Base-by-base conservation (phyloP, 306 rosid species). In the Acacia melanoxylon region DNA sequence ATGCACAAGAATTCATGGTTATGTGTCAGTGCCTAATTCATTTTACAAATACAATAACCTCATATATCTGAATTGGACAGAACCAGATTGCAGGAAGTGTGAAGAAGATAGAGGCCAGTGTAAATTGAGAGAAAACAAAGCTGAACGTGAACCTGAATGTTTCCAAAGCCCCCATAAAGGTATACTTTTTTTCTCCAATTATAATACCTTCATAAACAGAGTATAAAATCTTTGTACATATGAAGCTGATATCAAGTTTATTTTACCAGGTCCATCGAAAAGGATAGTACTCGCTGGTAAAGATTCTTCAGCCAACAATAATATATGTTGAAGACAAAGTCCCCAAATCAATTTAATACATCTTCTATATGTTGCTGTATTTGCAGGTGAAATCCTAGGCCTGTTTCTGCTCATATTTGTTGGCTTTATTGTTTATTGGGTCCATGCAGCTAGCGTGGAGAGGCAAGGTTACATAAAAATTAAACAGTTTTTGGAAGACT, bases 401-500 rank as follows among this genome's bases (percentile, higher is more conserved):
- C 72, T 81, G 15, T 51, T 74, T 78, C 24, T 52, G 49, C 27
- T 74, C 24, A 13, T 74, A 19, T 19, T 78, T 19, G 54, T 48
- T n/a, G 82, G 75, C 16, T 44, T 33, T 22, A 17, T 46, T 3
- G 24, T 73, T 17, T 67, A 72, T 16, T 66, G 31, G 46, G 5
- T 81, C 54, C 67, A 77, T 67, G 40, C 46, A 45, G 54, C 45
- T 46, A 7, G 0, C 7, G 2, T 24, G 3, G 73, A 79, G 70
- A 77, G 68, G 48, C 33, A 68, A 52, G 54, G 77, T 42, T 83
- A 80, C 45, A 19, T 8, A 5, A 85, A 66, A 54, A 80, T 85
- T 24, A 80, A 72, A 37, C 74, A 15, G 56, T 80, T 80, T 74
- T 69, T 82, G 75, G 77, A 78, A 54, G 81, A 85, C 16, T 81